Conservation (phyloP, 257 asterid species). For the Penstemon newberryi region DNA sequence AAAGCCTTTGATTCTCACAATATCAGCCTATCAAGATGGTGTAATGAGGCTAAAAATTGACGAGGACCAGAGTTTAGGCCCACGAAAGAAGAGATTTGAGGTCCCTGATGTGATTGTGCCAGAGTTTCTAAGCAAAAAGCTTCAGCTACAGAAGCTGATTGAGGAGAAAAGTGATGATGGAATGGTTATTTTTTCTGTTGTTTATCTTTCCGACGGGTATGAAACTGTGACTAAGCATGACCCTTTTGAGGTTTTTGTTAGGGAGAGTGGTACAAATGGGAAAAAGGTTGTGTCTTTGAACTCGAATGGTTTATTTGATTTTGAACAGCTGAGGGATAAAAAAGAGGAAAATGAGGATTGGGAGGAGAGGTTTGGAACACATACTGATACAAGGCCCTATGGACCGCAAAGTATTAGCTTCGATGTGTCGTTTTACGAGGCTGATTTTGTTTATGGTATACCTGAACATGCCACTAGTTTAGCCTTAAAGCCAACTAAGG, state of each 20-base stretch:
- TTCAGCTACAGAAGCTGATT: slow-evolving; percentile 69
- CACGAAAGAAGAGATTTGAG: slow-evolving; percentile 91
- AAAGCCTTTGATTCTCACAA: slow-evolving; percentile 61
- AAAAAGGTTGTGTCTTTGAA: slow-evolving; percentile 77
- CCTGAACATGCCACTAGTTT: slow-evolving; percentile 96
- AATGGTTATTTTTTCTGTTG: slow-evolving; percentile 49
- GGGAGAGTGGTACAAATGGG: slow-evolving; percentile 67
- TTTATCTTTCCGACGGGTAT: slow-evolving; percentile 78
- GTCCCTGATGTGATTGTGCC: slow-evolving; percentile 88
- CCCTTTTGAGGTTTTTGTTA: slow-evolving; percentile 88
- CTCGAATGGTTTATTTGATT: slow-evolving; percentile 89
- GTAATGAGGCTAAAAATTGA: slow-evolving; percentile 84
- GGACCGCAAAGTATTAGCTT: slow-evolving; percentile 96
- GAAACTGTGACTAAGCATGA: slow-evolving; percentile 89
- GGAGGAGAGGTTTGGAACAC: slow-evolving; percentile 88
- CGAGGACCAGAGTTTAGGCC: slow-evolving; percentile 64
- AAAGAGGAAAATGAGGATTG: slow-evolving; percentile 79
- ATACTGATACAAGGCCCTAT: slow-evolving; percentile 77
- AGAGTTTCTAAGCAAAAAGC: slow-evolving; percentile 63
- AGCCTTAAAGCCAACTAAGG: slow-evolving; percentile 83
- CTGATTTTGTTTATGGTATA: slow-evolving; percentile 92
- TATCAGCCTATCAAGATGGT: slow-evolving; percentile 88
- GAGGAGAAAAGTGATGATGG: slow-evolving; percentile 61
- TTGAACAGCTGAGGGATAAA: slow-evolving; percentile 75
- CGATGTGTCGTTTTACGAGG: slow-evolving; percentile 89